Conservation (phyloP, 441 rosid genomes). For the Erysimum pusillum region DNA sequence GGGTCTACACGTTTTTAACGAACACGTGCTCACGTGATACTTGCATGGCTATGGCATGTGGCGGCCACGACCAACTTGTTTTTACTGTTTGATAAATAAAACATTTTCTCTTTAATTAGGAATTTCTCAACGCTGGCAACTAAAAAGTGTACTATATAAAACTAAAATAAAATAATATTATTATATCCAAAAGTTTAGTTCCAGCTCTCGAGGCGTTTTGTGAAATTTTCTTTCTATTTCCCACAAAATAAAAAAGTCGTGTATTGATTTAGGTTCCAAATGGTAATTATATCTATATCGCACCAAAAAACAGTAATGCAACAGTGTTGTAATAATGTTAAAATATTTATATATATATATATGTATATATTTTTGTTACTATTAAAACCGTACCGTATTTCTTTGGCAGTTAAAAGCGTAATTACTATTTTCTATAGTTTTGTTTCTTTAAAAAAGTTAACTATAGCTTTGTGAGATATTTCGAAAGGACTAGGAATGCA, state of each 20-base stretch:
- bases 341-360: too few species aligned
- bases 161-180: background rate
- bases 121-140: background rate
- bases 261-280: background rate
- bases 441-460: too few species aligned
- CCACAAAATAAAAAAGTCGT: background rate
- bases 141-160: background rate
- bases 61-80: slow-evolving; percentile 7
- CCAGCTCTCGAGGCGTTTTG: background rate
- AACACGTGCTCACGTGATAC: slow-evolving; percentile 37
- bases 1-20: slow-evolving; percentile 1
- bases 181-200: background rate
- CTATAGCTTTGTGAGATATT: too few species aligned
- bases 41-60: slow-evolving; percentile 30
- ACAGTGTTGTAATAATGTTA: too few species aligned
- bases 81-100: background rate
- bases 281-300: too few species aligned
- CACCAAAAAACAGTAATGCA: too few species aligned
- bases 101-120: background rate
- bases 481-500: too few species aligned
- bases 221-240: background rate
- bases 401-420: too few species aligned
- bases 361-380: too few species aligned
- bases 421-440: too few species aligned
- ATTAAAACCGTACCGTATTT: too few species aligned